A percentile compares a stretch with the other conserved stretches of the same genome.
Conservation (phyloP, 257 asterid genomes). For the Plectranthus barbatus region DNA sequence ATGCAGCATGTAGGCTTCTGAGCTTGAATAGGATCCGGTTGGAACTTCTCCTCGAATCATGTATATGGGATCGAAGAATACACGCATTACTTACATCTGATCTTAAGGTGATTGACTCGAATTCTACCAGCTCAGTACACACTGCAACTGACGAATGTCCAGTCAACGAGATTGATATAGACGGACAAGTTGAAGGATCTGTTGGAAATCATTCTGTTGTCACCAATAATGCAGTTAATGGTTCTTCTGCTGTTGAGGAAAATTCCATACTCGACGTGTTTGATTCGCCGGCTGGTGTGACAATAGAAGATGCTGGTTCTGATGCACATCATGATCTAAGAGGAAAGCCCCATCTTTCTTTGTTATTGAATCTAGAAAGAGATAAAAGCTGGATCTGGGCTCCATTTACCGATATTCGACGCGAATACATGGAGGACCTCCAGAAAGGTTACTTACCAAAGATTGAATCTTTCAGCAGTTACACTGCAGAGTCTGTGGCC, state of each 20-base stretch:
- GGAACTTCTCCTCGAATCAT: conserved; percentile 65
- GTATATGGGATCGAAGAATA: conserved; percentile 78
- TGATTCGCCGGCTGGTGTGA: conserved; percentile 12
- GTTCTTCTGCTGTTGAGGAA: conserved; percentile 15
- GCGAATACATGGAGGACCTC: conserved; percentile 53
- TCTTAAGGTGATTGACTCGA: conserved; percentile 17
- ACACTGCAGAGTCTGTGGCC: conserved; percentile 33
- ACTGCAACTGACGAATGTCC: conserved; percentile 25
- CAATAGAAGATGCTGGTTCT: conserved; percentile 21
- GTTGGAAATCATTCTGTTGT: conserved; percentile 7
- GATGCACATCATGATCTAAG: conserved; percentile 16
- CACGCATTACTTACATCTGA: conserved; percentile 53
- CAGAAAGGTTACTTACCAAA: conserved; percentile 55
- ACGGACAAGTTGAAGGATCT: conserved; percentile 28
- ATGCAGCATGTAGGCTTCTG: conserved; percentile 36
- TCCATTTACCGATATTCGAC: conserved; percentile 52
- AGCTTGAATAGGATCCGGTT: conserved; percentile 60
- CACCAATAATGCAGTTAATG: neutral
- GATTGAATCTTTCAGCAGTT: conserved; percentile 44
- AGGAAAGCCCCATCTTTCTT: conserved; percentile 17
- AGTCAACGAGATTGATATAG: conserved; percentile 30
- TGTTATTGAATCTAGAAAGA: conserved; percentile 25
- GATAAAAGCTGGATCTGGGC: conserved; percentile 63
- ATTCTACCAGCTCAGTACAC: conserved; percentile 16
- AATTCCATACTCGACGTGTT: neutral